These are phyloP conservation scores for Dionaea muscipula DNA, from an alignment of 179 eudicot species.

Conservation along the genomic window DNA sequence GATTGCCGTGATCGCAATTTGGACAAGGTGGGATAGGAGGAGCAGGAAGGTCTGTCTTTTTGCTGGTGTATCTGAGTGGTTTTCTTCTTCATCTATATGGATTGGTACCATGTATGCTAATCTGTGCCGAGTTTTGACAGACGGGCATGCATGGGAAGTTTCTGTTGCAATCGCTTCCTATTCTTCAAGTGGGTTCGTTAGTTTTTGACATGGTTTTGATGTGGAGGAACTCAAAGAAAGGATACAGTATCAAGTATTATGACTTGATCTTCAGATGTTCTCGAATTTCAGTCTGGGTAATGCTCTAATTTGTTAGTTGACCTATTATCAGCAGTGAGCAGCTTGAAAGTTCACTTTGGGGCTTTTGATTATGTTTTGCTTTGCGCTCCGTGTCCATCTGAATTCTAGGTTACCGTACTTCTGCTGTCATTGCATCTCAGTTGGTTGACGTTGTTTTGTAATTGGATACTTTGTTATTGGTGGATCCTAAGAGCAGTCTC, in stretches of 20 bases:
- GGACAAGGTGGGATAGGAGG: conserved; percentile 16
- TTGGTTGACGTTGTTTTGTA: conserved; percentile 35
- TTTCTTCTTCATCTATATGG: not conserved
- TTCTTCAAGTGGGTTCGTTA: conserved; percentile 36
- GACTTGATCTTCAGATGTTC: conserved; percentile 44
- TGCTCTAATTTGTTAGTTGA: conserved; percentile 3
- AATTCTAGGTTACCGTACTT: conserved; percentile 32
- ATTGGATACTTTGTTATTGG: conserved; percentile 45
- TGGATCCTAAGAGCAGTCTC: conserved; percentile 49
- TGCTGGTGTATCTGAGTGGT: no score
- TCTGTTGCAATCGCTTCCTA: conserved; percentile 22
- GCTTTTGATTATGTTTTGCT: not conserved
- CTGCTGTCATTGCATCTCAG: conserved; percentile 25
- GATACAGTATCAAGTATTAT: conserved; percentile 20
- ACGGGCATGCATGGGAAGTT: conserved; percentile 25
- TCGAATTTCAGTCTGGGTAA: conserved; percentile 53
- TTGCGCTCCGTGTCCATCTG: conserved; percentile 9
- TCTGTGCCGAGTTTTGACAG: conserved; percentile 13
- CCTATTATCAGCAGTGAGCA: not conserved
- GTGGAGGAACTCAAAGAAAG: conserved; percentile 16
- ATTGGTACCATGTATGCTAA: not conserved
- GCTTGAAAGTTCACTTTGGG: not conserved
- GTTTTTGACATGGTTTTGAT: conserved; percentile 31
- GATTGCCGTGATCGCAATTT: conserved; percentile 23
- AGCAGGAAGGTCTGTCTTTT: conserved; percentile 27